A percentile compares a stretch with the other conserved stretches of the same genome.
These are phyloP conservation scores for Alternaria conjuncta DNA, from an alignment of 2,329 filamentous ascomycete species.

Conservation along the genomic window DNA sequence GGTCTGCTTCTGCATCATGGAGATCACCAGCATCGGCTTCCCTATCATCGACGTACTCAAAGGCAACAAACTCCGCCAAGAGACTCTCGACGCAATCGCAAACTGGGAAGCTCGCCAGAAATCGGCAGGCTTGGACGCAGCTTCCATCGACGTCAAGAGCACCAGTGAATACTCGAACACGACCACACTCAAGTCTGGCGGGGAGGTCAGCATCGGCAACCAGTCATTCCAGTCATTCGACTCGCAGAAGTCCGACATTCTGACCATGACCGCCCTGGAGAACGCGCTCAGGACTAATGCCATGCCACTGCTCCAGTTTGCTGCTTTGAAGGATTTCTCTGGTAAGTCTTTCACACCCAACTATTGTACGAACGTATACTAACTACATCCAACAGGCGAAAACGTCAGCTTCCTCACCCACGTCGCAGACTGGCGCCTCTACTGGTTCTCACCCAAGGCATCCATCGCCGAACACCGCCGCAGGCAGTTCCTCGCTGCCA, in stretches of 20 bases:
- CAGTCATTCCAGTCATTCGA: conserved; percentile 31
- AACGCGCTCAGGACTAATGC: conserved; percentile 41
- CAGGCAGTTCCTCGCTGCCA: conserved; percentile 37
- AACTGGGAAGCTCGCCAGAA: conserved; percentile 42
- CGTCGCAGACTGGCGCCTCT: conserved; percentile 41
- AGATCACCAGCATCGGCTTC: conserved; percentile 39
- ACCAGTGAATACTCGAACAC: conserved; percentile 23
- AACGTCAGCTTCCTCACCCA: conserved; percentile 46
- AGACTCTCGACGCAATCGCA: conserved; percentile 43
- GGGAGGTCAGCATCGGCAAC: conserved; percentile 16
- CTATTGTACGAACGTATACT: background rate
- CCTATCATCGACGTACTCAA: conserved; percentile 40
- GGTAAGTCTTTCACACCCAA: background rate
- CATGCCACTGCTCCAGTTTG: conserved; percentile 40
- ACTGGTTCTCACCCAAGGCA: conserved; percentile 33
- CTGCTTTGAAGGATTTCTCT: conserved; percentile 42
- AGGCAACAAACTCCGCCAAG: conserved; percentile 34
- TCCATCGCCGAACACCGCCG: conserved; percentile 31
- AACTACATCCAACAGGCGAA: conserved; percentile 28
- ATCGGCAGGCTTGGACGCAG: conserved; percentile 7
- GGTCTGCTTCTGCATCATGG: conserved; percentile 42
- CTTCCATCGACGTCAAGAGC: conserved; percentile 16
- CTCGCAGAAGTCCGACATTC: conserved; percentile 39
- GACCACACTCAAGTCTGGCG: conserved; percentile 23
- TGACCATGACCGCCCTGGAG: conserved; percentile 44